Evolutionary conservation across 176 grass and related monocot genomes (phyloP), one percentile per base, ranked within the genome.

Genomic region (Oryza punctata): DNA sequence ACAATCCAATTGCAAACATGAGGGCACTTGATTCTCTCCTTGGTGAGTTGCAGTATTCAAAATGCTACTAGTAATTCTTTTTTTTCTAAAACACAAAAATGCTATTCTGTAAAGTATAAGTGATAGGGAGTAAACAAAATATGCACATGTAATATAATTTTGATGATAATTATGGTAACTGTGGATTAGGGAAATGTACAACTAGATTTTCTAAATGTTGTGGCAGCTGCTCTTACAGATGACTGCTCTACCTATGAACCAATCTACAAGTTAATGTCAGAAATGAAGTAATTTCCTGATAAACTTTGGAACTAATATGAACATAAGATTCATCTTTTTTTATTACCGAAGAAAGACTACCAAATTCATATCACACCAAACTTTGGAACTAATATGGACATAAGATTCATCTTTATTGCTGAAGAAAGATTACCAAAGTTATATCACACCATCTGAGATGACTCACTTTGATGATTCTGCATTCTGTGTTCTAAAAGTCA

Each of bases 1-100:
- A 98, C 76, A 98, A 98, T 77, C 91, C 96, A 10, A 95, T 98
- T 14, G 96, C 96, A 3, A 98, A 98, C 67, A 73, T 98, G 32
- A 90, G 93, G 81, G 88, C 96, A 11, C 93, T 98, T 10, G 96
- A 98, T 85, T 90, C 85, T 63, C 89, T 98, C 27, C 82, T 98
- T 21, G 94, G 96, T 98, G 82, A 98, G 89, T 95, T 59, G 21
- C 76, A 61, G 33, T 72, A 16, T 28, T 26, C 12, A 73, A 85
- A 81, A 76, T 85, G 25, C 46, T 79, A 35, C 33, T 35, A 35
- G 33, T 35, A 35, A 35, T 38, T 38, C 37, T 8, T 38, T 38
- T 37, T 38, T 38, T 38, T 38, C 37, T 8, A 7, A 1, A 38
- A 38, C 37, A 38, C 37, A 0, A 38, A 38, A 38, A 38, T 38